Evolutionary conservation across 345 rosid species (phyloP), one percentile per base, ranked within the genome.

Genomic region (sweet orange (Citrus sinensis)): DNA sequence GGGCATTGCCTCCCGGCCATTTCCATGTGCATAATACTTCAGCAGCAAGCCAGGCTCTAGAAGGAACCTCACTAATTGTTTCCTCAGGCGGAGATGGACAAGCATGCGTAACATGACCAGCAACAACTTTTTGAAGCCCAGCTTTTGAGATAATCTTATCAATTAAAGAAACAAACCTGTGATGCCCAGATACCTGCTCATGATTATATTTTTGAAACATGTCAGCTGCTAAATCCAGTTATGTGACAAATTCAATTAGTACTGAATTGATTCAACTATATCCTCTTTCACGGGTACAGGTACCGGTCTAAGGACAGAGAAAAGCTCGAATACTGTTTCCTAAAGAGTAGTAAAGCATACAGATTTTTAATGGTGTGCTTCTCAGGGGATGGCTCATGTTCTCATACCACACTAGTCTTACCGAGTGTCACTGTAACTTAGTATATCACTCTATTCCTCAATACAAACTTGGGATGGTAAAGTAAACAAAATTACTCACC

Each of bases 1-100:
- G 55, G 82, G 89, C 93, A 85, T 83, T 85, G 77, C 99, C 96
- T 61, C 97, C 99, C 55, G 91, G 91, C 99, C 99, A 93, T 84
- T 91, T 88, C 98, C 99, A 95, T 34, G 94, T 88, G 88, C 97
- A 94, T 75, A 95, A 86, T 56, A 95, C 83, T 85, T 93, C 99
- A 78, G 93, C 94, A 67, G 89, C 94, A 88, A 95, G 84, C 99
- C 99, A 95, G 79, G 93, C 91, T 82, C 90, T 92, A 82, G 86
- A 69, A 81, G 80, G 71, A 74, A 77, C 79, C 39, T 70, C 85
- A 63, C 79, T 66, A 78, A 68, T 49, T 76, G 82, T 59, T 75
- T 82, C 87, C 77, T 85, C 79, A 11, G 67, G 61, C 6, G 30
- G 19, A 62, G 71, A 34, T 62, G 85, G 56, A 70, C 83, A 74